These are phyloP conservation scores for Angomonas ambiguus DNA, from an alignment of 208 protist genomes.

Conservation along the genomic window DNA sequence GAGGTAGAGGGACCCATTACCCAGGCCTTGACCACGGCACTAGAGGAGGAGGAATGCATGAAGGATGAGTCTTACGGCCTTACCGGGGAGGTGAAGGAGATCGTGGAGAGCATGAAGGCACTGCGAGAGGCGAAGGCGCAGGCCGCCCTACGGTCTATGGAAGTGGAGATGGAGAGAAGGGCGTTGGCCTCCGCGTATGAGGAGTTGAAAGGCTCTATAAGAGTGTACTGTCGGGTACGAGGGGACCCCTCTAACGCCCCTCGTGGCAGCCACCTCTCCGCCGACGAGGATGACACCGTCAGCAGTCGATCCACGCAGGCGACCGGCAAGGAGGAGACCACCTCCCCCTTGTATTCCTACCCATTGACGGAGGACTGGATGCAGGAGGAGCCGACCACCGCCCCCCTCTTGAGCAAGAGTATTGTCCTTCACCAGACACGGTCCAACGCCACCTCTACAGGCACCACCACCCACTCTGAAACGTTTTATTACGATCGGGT, in stretches of 20 bases:
- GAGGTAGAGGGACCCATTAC: conserved; percentile 17
- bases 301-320: not conserved
- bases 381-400: not conserved
- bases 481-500: conserved; percentile 51
- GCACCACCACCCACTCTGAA: conserved; percentile 27
- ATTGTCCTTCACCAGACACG: conserved; percentile 50
- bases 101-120: conserved; percentile 57
- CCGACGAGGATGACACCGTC: not conserved
- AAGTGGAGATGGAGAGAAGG: conserved; percentile 64
- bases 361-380: not conserved
- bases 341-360: not conserved
- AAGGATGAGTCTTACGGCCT: conserved; percentile 65
- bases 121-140: conserved; percentile 22
- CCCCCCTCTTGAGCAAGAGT: conserved; percentile 7
- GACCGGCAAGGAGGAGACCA: not conserved
- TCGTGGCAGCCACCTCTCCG: not conserved
- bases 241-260: conserved; percentile 11
- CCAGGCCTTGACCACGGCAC: conserved; percentile 17
- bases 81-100: conserved; percentile 60
- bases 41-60: conserved; percentile 50
- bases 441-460: conserved; percentile 70
- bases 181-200: conserved; percentile 71
- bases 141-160: conserved; percentile 30
- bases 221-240: conserved; percentile 90
- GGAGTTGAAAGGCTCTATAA: conserved; percentile 87